Conservation (phyloP, 1,284 basidiomycete genomes). For the Cutaneotrichosporon curvatum region DNA sequence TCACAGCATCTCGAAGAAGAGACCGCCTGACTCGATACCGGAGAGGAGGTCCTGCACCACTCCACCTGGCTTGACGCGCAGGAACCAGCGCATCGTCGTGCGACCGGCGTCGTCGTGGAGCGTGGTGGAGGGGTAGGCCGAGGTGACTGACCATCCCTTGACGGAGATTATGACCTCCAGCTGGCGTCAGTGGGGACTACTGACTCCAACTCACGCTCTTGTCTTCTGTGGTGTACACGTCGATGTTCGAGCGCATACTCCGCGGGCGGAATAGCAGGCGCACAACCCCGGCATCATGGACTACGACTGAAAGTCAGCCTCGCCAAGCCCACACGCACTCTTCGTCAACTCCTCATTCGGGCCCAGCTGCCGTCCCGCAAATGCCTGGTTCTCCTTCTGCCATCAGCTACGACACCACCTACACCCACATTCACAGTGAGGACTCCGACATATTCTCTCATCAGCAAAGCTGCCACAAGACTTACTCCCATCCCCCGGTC, state of each 20-base stretch:
- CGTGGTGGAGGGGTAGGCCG: conserved; percentile 35
- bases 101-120: conserved; percentile 25
- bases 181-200: conserved; percentile 10
- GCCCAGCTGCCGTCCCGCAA: conserved; percentile 33
- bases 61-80: conserved; percentile 31
- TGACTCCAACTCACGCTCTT: conserved; percentile 22
- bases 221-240: conserved; percentile 35
- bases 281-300: conserved; percentile 34
- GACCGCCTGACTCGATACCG: conserved; percentile 28
- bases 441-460: too few relatives aligned
- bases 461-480: not conserved
- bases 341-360: conserved; percentile 36
- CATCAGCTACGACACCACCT: not conserved
- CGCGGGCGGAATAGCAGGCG: conserved; percentile 39
- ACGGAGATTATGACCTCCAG: conserved; percentile 36
- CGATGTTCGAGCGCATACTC: conserved; percentile 29
- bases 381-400: conserved; percentile 31
- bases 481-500: conserved; percentile 29
- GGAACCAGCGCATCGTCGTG: conserved; percentile 36
- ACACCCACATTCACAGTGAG: not conserved
- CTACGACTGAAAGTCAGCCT: conserved; percentile 1
- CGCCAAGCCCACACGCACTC: conserved; percentile 15
- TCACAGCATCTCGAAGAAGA: conserved; percentile 38
- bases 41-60: conserved; percentile 38
- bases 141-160: conserved; percentile 37